Conservation (phyloP, 768 basidiomycete genomes). For the Amyloporia xantha region DNA sequence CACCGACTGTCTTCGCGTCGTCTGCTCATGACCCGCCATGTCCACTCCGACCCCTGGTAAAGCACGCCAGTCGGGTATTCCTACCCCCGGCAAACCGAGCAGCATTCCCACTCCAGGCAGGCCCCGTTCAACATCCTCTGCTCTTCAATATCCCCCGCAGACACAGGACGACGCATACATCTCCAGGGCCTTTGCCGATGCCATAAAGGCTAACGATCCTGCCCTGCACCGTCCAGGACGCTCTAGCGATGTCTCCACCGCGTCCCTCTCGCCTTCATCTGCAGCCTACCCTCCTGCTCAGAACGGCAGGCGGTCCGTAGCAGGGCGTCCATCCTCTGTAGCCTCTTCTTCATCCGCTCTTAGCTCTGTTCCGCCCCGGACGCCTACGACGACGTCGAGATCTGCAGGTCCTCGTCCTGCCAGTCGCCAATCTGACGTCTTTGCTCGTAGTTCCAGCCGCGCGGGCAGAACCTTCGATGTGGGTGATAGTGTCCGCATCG, state of each 20-base stretch:
- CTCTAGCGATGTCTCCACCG: conserved; percentile 30
- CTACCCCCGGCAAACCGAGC: conserved; percentile 39
- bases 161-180: conserved; percentile 50
- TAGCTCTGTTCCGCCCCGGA: conserved; percentile 25
- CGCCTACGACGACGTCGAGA: conserved; percentile 31
- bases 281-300: conserved; percentile 34
- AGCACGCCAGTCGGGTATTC: conserved; percentile 23
- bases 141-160: conserved; percentile 22
- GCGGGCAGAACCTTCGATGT: conserved; percentile 47
- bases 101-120: conserved; percentile 47
- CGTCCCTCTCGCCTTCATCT: conserved; percentile 45
- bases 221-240: conserved; percentile 53
- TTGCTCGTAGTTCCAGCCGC: conserved; percentile 40
- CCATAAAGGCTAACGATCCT: conserved; percentile 76
- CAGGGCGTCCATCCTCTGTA: conserved; percentile 56
- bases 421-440: conserved; percentile 62
- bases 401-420: conserved; percentile 53
- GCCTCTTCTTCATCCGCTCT: conserved; percentile 47
- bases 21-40: neutral
- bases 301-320: conserved; percentile 35
- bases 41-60: conserved; percentile 1
- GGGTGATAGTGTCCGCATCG: conserved; percentile 81
- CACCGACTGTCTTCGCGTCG: neutral
- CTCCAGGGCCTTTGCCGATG: conserved; percentile 70
- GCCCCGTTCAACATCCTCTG: conserved; percentile 58